Conservation (phyloP, 371 early-diverging fungal species). For the Umbelopsis sp. region DNA sequence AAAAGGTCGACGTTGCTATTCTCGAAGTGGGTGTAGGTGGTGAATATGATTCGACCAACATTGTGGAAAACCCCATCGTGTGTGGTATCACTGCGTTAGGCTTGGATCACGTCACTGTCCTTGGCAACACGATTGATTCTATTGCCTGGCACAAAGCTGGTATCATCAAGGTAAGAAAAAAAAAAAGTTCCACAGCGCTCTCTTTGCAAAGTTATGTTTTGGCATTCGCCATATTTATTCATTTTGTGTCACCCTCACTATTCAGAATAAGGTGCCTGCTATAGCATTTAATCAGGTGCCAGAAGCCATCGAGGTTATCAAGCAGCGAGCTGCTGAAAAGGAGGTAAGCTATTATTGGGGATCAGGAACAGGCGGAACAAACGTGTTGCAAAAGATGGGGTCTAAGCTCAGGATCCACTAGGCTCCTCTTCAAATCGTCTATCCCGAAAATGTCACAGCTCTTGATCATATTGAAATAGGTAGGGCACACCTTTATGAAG, state of each 20-base stretch:
- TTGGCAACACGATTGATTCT: conserved; percentile 76
- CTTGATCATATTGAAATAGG: conserved; percentile 30
- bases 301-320: conserved; percentile 73
- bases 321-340: conserved; percentile 69
- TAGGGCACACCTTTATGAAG: conserved; percentile 22
- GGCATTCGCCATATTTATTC: background rate
- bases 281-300: conserved; percentile 73
- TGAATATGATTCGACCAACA: conserved; percentile 84
- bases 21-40: conserved; percentile 90
- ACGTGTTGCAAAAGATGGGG: background rate
- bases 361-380: no score
- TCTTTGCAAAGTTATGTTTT: background rate
- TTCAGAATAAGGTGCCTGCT: conserved; percentile 64
- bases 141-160: conserved; percentile 97
- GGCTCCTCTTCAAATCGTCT: conserved; percentile 30
- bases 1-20: conserved; percentile 81
- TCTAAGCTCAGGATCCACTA: background rate
- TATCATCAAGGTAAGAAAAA: conserved; percentile 72
- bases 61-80: conserved; percentile 70
- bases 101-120: conserved; percentile 74
- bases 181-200: background rate
- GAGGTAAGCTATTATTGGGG: conserved; percentile 35
- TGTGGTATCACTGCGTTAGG: conserved; percentile 86
- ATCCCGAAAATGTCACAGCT: conserved; percentile 23
- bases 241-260: background rate